These are phyloP conservation scores for Emydomyces testavorans DNA, from an alignment of 2,329 filamentous ascomycete species.

Conservation along the genomic window DNA sequence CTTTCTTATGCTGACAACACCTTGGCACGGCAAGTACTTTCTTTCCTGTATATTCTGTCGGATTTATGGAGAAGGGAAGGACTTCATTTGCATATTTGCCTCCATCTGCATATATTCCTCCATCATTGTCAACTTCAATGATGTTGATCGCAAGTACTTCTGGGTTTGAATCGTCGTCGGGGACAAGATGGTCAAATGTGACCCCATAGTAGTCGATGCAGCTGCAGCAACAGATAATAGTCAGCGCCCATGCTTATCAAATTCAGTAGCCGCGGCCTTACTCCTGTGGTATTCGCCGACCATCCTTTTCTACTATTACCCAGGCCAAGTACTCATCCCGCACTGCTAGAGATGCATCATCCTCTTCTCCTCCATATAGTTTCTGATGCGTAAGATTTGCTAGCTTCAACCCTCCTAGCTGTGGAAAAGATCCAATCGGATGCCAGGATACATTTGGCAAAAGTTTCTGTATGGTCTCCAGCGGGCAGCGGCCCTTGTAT, in stretches of 20 bases:
- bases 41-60: background rate
- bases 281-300: no score
- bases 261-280: no score
- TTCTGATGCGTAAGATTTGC: background rate
- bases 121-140: background rate
- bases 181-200: background rate
- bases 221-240: background rate
- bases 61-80: background rate
- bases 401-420: background rate
- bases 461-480: background rate
- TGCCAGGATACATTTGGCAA: background rate
- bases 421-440: background rate
- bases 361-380: background rate
- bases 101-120: background rate
- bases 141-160: background rate
- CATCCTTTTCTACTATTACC: background rate
- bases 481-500: background rate
- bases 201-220: background rate
- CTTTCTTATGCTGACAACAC: background rate
- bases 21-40: background rate
- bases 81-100: no score
- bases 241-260: background rate
- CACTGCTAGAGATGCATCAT: background rate
- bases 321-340: conserved; percentile 1
- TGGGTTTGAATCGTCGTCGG: background rate